Evolutionary conservation across 345 rosid genomes (phyloP).

Genomic region (Eucalyptus coolabah): DNA sequence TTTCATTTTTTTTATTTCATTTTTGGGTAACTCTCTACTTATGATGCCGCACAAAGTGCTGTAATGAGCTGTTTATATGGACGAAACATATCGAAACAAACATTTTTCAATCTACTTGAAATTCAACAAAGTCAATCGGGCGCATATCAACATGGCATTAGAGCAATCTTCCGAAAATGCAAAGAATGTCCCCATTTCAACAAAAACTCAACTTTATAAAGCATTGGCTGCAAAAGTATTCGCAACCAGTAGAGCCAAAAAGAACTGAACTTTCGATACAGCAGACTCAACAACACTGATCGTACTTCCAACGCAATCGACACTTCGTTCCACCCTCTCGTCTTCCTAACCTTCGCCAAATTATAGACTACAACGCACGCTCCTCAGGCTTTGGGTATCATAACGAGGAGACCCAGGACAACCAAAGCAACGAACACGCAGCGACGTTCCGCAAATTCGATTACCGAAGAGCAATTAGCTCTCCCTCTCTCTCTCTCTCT

Average conservation of each 20-base stretch:
- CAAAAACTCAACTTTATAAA: background rate
- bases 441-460: background rate
- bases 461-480: background rate
- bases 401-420: background rate
- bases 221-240: background rate
- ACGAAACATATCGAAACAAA: background rate
- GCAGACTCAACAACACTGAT: background rate
- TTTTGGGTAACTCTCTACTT: background rate
- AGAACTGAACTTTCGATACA: background rate
- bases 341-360: background rate
- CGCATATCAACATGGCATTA: background rate
- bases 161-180: background rate
- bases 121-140: background rate
- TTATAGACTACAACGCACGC: background rate
- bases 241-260: background rate
- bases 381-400: background rate
- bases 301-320: background rate
- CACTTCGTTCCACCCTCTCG: background rate
- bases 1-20: background rate
- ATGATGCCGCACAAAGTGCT: background rate
- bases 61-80: background rate
- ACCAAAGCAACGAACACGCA: background rate
- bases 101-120: background rate
- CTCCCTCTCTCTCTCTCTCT: too few relatives aligned
- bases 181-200: background rate